Evolutionary conservation across 495 filamentous ascomycete genomes (phyloP), one percentile per base, ranked within the genome.

Genomic region (Tuber umbilicatum): DNA sequence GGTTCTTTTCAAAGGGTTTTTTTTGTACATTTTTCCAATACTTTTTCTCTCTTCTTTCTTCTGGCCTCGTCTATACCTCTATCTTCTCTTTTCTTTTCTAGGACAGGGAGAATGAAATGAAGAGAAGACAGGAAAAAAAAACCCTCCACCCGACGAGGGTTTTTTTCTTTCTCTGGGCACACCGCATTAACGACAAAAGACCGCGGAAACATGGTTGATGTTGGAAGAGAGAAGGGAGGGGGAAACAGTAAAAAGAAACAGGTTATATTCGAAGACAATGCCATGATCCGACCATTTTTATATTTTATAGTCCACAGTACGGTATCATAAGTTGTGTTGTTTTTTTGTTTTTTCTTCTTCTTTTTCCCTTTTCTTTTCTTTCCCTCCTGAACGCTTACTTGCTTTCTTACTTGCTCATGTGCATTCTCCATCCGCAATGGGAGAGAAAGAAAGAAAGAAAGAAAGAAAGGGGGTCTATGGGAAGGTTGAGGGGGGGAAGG

Each of bases 31-130:
- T 64, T 27, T 55, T 55, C 47, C 77, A 78, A 78, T 74, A 72
- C 73, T 75, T 68, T 67, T 78, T 69, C 70, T 60, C 69, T 77
- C 72, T 72, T 69, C 75, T 70, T 45, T 73, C 3, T 70, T 31
- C 77, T 50, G 42, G 43, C 39, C 73, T 76, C n/a, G n/a, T 45
- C 50, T 60, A 39, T 55, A 64, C 14, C 12, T 55, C n/a, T 27
- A 6, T 55, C 7, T n/a, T 50, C 45, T 60, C 2, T 64, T 31
- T 64, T 64, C 55, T 64, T 64, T 12, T 64, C 55, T 31, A 64
- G 4, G 45, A 23, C 45, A 47, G 45, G 45, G 27, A 31, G 55
- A 64, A 64, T 64, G 55, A 31, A 64, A 55, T n/a, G n/a, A 55
- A 55, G 10, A 14, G 27, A 64, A 31, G n/a, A n/a, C n/a, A n/a